phyloP scores from a whole-genome alignment of 2,329 filamentous ascomycete genomes.

The Dactylonectria macrodidyma region DNA sequence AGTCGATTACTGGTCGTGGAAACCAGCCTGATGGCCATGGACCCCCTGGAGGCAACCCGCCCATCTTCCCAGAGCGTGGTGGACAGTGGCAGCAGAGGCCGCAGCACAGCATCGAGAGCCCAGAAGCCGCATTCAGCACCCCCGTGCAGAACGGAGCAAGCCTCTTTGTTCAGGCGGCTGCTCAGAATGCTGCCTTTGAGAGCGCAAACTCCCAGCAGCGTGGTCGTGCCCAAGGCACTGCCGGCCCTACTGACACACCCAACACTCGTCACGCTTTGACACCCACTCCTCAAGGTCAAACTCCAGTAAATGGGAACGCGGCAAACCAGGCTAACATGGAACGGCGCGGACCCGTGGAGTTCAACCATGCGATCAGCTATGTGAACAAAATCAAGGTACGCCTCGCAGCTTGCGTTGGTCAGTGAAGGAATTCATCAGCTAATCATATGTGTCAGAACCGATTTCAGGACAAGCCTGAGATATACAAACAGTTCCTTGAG shows the following conservation, averaged over 20 bases:
- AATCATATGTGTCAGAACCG: constrained; percentile 77
- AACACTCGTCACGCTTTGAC: constrained; percentile 70
- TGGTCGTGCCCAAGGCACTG: constrained; percentile 47
- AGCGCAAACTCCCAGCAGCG: constrained; percentile 50
- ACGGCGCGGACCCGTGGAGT: constrained; percentile 95
- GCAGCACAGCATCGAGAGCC: constrained; percentile 74
- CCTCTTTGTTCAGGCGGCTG: constrained; percentile 62
- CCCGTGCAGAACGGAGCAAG: constrained; percentile 66
- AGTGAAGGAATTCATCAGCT: constrained; percentile 28
- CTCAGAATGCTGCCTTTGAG: constrained; percentile 55
- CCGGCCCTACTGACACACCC: constrained; percentile 59
- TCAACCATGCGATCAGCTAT: constrained; percentile 99
- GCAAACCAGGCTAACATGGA: constrained; percentile 77
- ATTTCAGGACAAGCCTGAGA: constrained; percentile 95
- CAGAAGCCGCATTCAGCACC: constrained; percentile 73
- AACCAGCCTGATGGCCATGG: constrained; percentile 62
- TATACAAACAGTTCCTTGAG: constrained; percentile 99
- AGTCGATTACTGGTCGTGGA: constrained; percentile 79
- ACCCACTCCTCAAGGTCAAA: constrained; percentile 71
- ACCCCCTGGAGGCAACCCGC: constrained; percentile 55
- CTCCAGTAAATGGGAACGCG: constrained; percentile 73
- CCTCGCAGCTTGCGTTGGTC: constrained; percentile 29
- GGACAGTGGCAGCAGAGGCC: constrained; percentile 71
- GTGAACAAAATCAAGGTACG: constrained; percentile 99
- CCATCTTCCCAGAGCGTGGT: constrained; percentile 63